Base-by-base conservation (phyloP, 345 rosid genomes). In the Arabidopsis suecica region DNA sequence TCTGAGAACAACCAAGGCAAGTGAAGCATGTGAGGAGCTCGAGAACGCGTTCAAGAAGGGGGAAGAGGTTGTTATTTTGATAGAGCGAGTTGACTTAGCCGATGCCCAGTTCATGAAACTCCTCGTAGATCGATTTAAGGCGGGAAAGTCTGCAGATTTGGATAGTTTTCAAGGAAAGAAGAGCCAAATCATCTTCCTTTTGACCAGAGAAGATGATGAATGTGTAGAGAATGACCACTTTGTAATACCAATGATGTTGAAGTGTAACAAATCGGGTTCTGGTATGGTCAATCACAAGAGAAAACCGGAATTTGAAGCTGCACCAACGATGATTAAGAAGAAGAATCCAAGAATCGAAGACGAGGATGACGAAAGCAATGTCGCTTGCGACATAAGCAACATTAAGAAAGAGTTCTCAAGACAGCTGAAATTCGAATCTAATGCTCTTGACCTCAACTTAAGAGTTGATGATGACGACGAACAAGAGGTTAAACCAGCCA, bases 371-470 rank as follows among this genome's bases (percentile, higher is more conserved):
- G 44, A 69, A 42, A 36, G 68, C 50, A 34, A 45, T 10, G 72
- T 71, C 0, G 70, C 69, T 16, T 42, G 42, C 9, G 84, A 81
- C 14, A 82, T 78, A 41, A 79, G 74, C 54, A 78, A 57, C 76
- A 69, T 55, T 20, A 82, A 80, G 71, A 80, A 78, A 61, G 84
- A 77, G 50, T 73, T 86, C 47, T 86, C 91, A 13, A 83, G 87
- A 69, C 89, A 92, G 72, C 76, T 87, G 55, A 87, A 83, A 61
- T 85, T 83, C 28, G 50, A 62, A 49, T 16, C 82, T 74, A 88
- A 78, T 79, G 71, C 72, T 32, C 89, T 93, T 47, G 98, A 93
- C 69, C 89, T 93, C 5, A 93, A 93, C 84, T 75, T 86, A 73
- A 84, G 72, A 65, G 87, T 87, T 4, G 80, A 80, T 1, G 84